phyloP scores from a whole-genome alignment of 176 grass and related monocot species.

The Luzula sylvatica region DNA sequence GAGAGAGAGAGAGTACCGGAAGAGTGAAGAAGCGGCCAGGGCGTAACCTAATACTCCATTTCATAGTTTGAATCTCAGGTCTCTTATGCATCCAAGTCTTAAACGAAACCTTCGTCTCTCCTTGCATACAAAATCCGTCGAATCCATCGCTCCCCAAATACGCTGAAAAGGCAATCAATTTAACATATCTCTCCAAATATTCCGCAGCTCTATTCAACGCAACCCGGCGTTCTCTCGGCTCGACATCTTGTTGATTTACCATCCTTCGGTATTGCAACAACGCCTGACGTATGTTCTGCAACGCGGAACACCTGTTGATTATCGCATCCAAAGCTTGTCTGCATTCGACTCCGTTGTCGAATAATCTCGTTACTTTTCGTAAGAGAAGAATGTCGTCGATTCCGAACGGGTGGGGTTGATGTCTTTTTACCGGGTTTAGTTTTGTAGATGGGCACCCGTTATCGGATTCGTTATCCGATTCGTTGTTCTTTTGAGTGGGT shows the following conservation, averaged over 20 bases:
- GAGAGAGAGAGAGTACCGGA: slow-evolving; percentile 49
- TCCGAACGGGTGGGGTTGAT: slow-evolving; percentile 44
- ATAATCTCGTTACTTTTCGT: slow-evolving; percentile 84
- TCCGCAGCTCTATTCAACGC: slow-evolving; percentile 89
- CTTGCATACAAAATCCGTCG: slow-evolving; percentile 86
- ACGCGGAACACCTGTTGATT: slow-evolving; percentile 84
- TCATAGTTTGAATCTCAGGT: slow-evolving; percentile 95
- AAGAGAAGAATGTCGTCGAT: slow-evolving; percentile 93
- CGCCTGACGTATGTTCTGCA: slow-evolving; percentile 95
- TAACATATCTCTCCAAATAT: slow-evolving; percentile 94
- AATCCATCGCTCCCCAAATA: slow-evolving; percentile 94
- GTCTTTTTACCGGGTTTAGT: slow-evolving; percentile 20
- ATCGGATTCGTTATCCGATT: slow-evolving; percentile 39
- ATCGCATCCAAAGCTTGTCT: slow-evolving; percentile 74
- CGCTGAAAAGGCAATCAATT: slow-evolving; percentile 95
- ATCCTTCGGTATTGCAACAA: slow-evolving; percentile 84
- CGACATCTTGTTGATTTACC: slow-evolving; percentile 89
- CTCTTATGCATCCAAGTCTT: slow-evolving; percentile 85
- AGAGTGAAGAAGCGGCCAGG: slow-evolving; percentile 88
- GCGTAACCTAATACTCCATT: slow-evolving; percentile 95
- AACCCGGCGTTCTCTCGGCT: slow-evolving; percentile 82
- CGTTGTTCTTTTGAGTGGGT: slow-evolving; percentile 6
- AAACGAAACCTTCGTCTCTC: slow-evolving; percentile 62
- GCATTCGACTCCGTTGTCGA: slow-evolving; percentile 85
- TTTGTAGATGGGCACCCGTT: slow-evolving; percentile 14